These are phyloP conservation scores for Ganoderma leucocontextum DNA, from an alignment of 1,284 basidiomycete genomes.

Conservation along the genomic window DNA sequence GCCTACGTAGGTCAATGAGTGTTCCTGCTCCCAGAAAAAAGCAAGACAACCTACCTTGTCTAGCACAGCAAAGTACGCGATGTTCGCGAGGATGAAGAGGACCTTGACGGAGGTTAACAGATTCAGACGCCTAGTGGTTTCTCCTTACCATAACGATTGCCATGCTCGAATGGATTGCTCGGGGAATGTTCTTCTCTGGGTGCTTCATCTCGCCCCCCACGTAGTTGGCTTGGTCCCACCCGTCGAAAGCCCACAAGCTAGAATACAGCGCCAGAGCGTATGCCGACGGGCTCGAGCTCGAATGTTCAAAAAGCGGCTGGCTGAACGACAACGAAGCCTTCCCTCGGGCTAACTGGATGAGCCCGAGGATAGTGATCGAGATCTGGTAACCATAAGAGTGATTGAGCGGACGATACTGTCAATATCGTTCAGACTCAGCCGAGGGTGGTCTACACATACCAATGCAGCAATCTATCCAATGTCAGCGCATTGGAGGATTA, in stretches of 20 bases:
- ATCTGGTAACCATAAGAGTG: conserved; percentile 50
- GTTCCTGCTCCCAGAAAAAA: conserved; percentile 12
- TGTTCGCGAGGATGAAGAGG: conserved; percentile 85
- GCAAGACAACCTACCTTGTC: conserved; percentile 61
- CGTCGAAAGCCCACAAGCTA: conserved; percentile 95
- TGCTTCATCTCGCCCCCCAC: conserved; percentile 93
- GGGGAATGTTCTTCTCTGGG: conserved; percentile 87
- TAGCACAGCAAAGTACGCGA: conserved; percentile 95
- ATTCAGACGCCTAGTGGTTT: background rate
- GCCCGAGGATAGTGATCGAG: conserved; percentile 74
- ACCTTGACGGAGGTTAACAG: conserved; percentile 45
- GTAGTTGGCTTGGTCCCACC: conserved; percentile 92
- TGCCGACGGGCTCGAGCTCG: conserved; percentile 80
- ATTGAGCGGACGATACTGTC: background rate
- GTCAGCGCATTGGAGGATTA: background rate
- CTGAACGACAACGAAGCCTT: conserved; percentile 70
- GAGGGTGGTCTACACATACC: conserved; percentile 45
- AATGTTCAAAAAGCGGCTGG: conserved; percentile 75
- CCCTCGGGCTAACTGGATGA: conserved; percentile 77
- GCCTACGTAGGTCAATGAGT: conserved; percentile 45
- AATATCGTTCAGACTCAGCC: background rate
- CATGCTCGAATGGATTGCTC: conserved; percentile 92
- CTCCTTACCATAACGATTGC: conserved; percentile 70
- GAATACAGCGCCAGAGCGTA: conserved; percentile 97
- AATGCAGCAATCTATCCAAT: conserved; percentile 61